A percentile compares a stretch with the other conserved stretches of the same genome.
Evolutionary conservation across 768 basidiomycete species (phyloP).

Genomic region (Boletus rubroflammeus): DNA sequence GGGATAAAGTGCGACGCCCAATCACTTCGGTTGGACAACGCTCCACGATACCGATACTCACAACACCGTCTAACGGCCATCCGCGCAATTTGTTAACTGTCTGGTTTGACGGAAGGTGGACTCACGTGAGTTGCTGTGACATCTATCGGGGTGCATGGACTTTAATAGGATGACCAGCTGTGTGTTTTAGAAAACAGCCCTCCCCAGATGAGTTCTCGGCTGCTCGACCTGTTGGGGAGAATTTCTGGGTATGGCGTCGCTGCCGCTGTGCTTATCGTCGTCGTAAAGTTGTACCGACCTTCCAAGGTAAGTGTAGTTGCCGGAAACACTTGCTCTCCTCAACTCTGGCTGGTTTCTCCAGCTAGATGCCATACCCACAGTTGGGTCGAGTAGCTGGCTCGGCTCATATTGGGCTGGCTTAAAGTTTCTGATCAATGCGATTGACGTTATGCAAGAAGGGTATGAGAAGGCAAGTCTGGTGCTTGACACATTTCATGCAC

Average conservation of each 20-base stretch:
- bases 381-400: constrained; percentile 24
- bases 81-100: too few species aligned
- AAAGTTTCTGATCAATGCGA: constrained; percentile 12
- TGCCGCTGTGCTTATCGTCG: background rate
- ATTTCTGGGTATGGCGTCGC: background rate
- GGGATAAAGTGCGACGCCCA: background rate
- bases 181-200: background rate
- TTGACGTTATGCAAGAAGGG: constrained; percentile 30
- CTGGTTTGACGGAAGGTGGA: background rate
- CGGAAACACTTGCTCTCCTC: background rate
- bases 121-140: background rate
- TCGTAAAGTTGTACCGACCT: background rate
- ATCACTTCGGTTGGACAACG: too few species aligned
- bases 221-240: background rate
- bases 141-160: background rate
- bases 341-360: background rate
- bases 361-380: constrained; percentile 30
- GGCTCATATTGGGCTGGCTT: constrained; percentile 26
- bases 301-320: background rate
- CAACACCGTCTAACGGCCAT: too few species aligned
- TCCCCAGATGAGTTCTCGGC: background rate
- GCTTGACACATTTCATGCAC: background rate
- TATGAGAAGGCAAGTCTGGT: constrained; percentile 24
- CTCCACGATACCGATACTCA: too few species aligned
- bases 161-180: background rate